These are phyloP conservation scores for Plasmodium vinckei DNA, from an alignment of 169 alveolate species.

Conservation along the genomic window DNA sequence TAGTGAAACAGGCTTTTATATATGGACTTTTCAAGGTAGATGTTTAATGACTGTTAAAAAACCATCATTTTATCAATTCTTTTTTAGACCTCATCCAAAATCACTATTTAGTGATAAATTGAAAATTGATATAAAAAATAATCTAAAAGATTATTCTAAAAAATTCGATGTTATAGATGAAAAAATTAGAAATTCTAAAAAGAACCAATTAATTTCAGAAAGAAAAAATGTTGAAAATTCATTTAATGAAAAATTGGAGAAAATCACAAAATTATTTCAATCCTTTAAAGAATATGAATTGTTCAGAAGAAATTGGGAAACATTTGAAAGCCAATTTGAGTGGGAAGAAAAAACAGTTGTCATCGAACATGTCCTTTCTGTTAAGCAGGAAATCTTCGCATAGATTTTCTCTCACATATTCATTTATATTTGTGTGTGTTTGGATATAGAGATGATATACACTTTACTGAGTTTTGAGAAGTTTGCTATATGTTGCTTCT, in stretches of 20 bases:
- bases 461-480: not conserved
- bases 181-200: slow-evolving; percentile 84
- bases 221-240: slow-evolving; percentile 64
- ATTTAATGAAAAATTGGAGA: slow-evolving; percentile 41
- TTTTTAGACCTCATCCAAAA: slow-evolving; percentile 93
- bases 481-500: not conserved
- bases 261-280: slow-evolving; percentile 42
- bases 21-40: slow-evolving; percentile 93
- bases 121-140: slow-evolving; percentile 88
- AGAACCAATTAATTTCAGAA: slow-evolving; percentile 77
- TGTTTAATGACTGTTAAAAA: slow-evolving; percentile 85
- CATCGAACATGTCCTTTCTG: slow-evolving; percentile 63
- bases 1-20: slow-evolving; percentile 88
- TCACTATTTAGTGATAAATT: slow-evolving; percentile 85
- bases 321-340: slow-evolving; percentile 77
- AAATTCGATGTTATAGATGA: slow-evolving; percentile 86
- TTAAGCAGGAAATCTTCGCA: slow-evolving; percentile 62
- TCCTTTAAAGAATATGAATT: slow-evolving; percentile 71
- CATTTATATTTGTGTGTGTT: not conserved
- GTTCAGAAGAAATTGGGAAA: slow-evolving; percentile 81
- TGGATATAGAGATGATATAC: not conserved
- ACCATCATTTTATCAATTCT: slow-evolving; percentile 89
- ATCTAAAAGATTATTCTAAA: slow-evolving; percentile 88
- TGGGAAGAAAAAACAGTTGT: slow-evolving; percentile 80
- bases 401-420: not conserved